A percentile compares a stretch with the other conserved stretches of the same genome.
These are phyloP conservation scores for Stellera chamaejasme DNA, from an alignment of 345 rosid genomes.

Conservation along the genomic window DNA sequence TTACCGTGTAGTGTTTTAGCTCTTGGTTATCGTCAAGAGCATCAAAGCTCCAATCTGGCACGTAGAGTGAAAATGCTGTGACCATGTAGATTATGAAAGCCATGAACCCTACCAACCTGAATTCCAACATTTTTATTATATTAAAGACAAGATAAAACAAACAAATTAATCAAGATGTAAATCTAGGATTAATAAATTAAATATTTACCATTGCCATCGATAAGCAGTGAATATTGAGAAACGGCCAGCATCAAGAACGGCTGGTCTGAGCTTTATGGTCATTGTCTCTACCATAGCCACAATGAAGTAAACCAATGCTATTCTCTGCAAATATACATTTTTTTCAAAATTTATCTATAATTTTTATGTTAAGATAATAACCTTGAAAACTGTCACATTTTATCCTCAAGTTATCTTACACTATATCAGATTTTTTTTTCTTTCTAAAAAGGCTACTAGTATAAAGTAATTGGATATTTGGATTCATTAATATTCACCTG, in stretches of 20 bases:
- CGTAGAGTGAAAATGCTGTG: constrained; percentile 40
- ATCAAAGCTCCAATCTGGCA: constrained; percentile 58
- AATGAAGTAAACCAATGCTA: constrained; percentile 50
- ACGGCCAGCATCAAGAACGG: constrained; percentile 26
- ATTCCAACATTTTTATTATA: background rate
- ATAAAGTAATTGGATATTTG: too few relatives aligned
- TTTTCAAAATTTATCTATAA: too few relatives aligned
- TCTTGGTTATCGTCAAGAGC: background rate
- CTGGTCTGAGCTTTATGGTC: constrained; percentile 42
- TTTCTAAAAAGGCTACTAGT: too few relatives aligned
- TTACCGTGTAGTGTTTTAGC: too few relatives aligned
- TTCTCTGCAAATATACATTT: constrained; percentile 35
- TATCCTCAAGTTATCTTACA: too few relatives aligned
- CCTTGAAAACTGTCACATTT: too few relatives aligned
- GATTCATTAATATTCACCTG: constrained; percentile 30
- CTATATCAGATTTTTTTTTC: too few relatives aligned
- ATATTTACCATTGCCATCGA: constrained; percentile 50
- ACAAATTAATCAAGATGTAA: background rate
- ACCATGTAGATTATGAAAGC: constrained; percentile 46
- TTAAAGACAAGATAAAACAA: background rate
- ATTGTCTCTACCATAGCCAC: constrained; percentile 49
- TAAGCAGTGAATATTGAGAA: constrained; percentile 48
- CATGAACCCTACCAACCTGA: constrained; percentile 46
- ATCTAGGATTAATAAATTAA: background rate
- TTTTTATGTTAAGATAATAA: too few relatives aligned